Evolutionary conservation across 129 eudicot species (phyloP).

Genomic region (Escallonia herrerae): DNA sequence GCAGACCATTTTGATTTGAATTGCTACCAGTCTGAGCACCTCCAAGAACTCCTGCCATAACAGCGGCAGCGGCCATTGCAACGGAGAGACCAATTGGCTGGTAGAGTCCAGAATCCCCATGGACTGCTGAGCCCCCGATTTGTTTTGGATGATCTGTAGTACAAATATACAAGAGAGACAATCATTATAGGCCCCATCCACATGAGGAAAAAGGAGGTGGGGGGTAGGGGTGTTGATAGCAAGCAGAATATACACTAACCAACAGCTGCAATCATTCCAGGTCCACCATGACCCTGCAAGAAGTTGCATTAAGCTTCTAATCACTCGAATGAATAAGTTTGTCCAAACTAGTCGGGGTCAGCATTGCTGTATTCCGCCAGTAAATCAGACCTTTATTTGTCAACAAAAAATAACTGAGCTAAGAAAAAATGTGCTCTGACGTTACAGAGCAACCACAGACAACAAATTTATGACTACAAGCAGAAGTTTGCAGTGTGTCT

Average conservation of each 20-base stretch:
- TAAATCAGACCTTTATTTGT: too few species aligned
- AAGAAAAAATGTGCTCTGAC: too few species aligned
- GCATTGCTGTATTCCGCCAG: too few species aligned
- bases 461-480: too few species aligned
- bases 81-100: slow-evolving; percentile 64
- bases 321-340: too few species aligned
- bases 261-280: slow-evolving; percentile 54
- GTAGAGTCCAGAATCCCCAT: slow-evolving; percentile 40
- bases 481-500: too few species aligned
- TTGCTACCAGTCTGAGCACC: slow-evolving; percentile 49
- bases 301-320: neutral
- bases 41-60: slow-evolving; percentile 81
- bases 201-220: neutral
- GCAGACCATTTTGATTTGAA: slow-evolving; percentile 43
- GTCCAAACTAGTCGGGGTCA: too few species aligned
- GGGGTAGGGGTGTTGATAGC: neutral
- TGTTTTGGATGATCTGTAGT: slow-evolving; percentile 58
- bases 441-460: too few species aligned
- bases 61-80: slow-evolving; percentile 80
- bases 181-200: neutral
- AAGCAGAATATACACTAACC: slow-evolving; percentile 28
- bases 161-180: neutral
- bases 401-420: too few species aligned
- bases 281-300: slow-evolving; percentile 84
- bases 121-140: slow-evolving; percentile 57